Evolutionary conservation across 1,139 yeast genomes (phyloP).

Genomic region (Spathaspora sp.): DNA sequence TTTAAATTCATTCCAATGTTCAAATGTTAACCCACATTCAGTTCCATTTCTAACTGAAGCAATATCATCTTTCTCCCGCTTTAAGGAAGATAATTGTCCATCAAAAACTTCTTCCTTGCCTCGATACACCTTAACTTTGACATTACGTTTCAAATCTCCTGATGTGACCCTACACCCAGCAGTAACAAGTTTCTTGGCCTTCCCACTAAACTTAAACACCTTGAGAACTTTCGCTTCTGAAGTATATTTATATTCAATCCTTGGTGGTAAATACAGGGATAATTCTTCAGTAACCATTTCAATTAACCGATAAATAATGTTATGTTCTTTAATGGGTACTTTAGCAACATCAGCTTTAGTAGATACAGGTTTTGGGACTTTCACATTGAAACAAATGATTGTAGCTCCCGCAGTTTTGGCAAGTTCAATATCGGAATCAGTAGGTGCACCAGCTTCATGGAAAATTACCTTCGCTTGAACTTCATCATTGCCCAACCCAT

Average conservation of each 20-base stretch:
- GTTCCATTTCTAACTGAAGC: constrained; percentile 76
- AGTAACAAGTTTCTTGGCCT: constrained; percentile 53
- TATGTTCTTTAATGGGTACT: constrained; percentile 65
- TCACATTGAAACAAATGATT: constrained; percentile 76
- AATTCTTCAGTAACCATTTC: constrained; percentile 77
- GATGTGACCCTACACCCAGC: constrained; percentile 88
- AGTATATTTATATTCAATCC: constrained; percentile 61
- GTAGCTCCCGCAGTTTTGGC: constrained; percentile 76
- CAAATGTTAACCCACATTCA: constrained; percentile 87
- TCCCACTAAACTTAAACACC: constrained; percentile 63
- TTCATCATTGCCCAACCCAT: constrained; percentile 82
- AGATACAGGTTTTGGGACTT: constrained; percentile 63
- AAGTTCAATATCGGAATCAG: constrained; percentile 77
- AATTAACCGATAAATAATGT: constrained; percentile 82
- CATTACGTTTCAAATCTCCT: constrained; percentile 64
- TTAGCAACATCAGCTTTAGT: constrained; percentile 58
- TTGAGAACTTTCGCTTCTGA: constrained; percentile 74
- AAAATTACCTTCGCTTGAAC: constrained; percentile 67
- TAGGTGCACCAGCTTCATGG: constrained; percentile 82
- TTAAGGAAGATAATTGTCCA: constrained; percentile 74
- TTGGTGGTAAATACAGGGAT: constrained; percentile 62
- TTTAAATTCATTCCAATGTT: constrained; percentile 66
- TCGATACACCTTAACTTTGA: constrained; percentile 65
- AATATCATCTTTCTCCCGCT: constrained; percentile 81
- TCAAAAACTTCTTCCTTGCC: constrained; percentile 52